phyloP scores from a whole-genome alignment of 2,329 filamentous ascomycete genomes.

The Cryphonectria naterciae region DNA sequence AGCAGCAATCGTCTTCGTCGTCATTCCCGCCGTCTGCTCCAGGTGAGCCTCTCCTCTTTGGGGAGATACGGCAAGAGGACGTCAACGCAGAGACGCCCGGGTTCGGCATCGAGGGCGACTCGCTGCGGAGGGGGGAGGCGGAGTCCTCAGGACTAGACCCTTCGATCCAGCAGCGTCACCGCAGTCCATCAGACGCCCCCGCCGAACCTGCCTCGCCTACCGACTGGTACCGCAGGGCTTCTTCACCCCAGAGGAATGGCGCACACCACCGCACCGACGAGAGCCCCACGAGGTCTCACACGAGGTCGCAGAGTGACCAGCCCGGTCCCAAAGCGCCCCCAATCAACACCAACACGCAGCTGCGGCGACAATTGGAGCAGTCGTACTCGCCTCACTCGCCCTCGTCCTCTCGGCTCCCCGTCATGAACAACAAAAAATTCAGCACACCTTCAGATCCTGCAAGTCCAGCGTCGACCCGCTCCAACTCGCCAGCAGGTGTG shows the following conservation, averaged over 20 bases:
- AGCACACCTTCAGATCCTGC: conserved; percentile 49
- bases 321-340: conserved; percentile 38
- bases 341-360: conserved; percentile 23
- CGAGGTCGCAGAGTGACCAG: conserved; percentile 65
- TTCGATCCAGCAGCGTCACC: conserved; percentile 49
- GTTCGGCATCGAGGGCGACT: conserved; percentile 63
- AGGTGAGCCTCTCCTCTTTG: conserved; percentile 68
- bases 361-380: conserved; percentile 25
- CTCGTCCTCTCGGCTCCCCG: conserved; percentile 43
- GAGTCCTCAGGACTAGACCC: conserved; percentile 69
- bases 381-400: conserved; percentile 36
- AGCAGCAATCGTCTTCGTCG: conserved; percentile 30
- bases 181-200: conserved; percentile 60
- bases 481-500: conserved; percentile 57
- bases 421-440: conserved; percentile 44
- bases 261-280: conserved; percentile 34
- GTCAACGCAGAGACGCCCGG: conserved; percentile 56
- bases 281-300: conserved; percentile 46
- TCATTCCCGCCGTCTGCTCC: conserved; percentile 42
- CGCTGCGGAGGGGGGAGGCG: conserved; percentile 64
- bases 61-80: conserved; percentile 70
- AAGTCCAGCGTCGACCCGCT: conserved; percentile 57
- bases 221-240: conserved; percentile 62
- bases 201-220: conserved; percentile 67
- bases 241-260: conserved; percentile 34